Evolutionary conservation across 192 early-diverging fungal species (phyloP).

Genomic region (Fimicolochytrium jonesii): DNA sequence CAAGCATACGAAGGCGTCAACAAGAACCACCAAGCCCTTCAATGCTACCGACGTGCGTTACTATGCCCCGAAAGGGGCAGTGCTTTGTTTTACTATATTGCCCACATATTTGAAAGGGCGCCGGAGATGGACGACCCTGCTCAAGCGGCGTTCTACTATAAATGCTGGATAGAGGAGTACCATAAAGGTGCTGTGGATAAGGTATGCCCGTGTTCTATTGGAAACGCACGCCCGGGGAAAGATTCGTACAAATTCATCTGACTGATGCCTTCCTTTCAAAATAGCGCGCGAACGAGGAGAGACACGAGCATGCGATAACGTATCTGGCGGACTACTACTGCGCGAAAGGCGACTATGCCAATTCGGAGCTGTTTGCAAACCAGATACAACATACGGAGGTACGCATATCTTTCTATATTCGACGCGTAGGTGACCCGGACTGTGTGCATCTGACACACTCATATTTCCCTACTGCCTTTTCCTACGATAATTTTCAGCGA

Average conservation of each 20-base stretch:
- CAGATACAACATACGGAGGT: neutral
- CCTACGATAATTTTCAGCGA: neutral
- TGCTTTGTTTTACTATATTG: conserved; percentile 38
- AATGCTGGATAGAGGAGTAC: conserved; percentile 19
- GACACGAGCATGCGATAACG: conserved; percentile 1
- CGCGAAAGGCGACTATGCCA: conserved; percentile 3
- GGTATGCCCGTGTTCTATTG: too few relatives aligned
- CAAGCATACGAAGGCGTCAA: conserved; percentile 59
- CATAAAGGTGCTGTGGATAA: neutral
- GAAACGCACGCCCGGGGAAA: too few relatives aligned
- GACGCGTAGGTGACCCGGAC: neutral
- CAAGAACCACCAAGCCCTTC: conserved; percentile 57
- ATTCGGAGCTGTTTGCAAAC: neutral
- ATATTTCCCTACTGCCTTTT: neutral
- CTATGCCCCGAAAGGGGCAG: conserved; percentile 56
- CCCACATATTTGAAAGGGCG: conserved; percentile 2
- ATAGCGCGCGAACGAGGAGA: too few relatives aligned
- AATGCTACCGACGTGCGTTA: conserved; percentile 72
- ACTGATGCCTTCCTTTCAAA: too few relatives aligned
- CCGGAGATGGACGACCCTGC: neutral
- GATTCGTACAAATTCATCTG: too few relatives aligned
- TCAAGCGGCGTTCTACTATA: conserved; percentile 27
- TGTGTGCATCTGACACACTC: neutral
- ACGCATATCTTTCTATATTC: neutral
- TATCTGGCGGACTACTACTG: conserved; percentile 20